phyloP scores from a whole-genome alignment of 805 yeast species.

The Nakazawaea sp. region DNA sequence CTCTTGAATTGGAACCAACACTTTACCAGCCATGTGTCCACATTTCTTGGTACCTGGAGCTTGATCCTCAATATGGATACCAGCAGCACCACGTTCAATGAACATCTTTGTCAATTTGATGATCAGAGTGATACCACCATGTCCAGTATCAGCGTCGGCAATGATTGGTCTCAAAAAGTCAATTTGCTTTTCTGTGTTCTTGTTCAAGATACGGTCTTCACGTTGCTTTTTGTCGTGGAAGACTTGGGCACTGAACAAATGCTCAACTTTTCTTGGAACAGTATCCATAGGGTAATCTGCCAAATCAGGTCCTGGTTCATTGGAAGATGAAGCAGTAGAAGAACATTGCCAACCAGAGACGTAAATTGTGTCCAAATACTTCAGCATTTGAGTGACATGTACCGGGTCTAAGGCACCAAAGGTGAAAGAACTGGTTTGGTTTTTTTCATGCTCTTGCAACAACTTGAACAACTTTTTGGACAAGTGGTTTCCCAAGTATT shows the following conservation, averaged over 20 bases:
- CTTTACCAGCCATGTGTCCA: conserved; percentile 99
- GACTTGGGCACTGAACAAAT: conserved; percentile 90
- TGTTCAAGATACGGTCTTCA: conserved; percentile 66
- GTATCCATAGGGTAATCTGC: conserved; percentile 99
- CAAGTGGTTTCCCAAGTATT: conserved; percentile 72
- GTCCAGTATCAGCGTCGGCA: conserved; percentile 99
- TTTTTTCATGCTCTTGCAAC: conserved; percentile 62
- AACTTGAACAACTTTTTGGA: conserved; percentile 75
- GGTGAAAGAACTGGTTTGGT: conserved; percentile 76
- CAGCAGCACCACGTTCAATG: conserved; percentile 98
- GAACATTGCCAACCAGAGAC: conserved; percentile 99
- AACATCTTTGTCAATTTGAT: conserved; percentile 93
- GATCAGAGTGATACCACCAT: conserved; percentile 96
- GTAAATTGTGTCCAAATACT: conserved; percentile 85
- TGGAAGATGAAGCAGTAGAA: conserved; percentile 94
- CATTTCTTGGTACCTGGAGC: conserved; percentile 98
- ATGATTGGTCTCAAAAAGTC: conserved; percentile 92
- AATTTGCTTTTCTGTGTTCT: conserved; percentile 57
- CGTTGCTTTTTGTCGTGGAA: conserved; percentile 97
- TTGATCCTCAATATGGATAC: conserved; percentile 97
- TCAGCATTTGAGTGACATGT: conserved; percentile 95
- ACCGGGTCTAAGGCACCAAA: conserved; percentile 96
- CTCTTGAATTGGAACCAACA: conserved; percentile 94
- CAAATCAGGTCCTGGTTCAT: conserved; percentile 96
- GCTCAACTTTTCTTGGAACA: conserved; percentile 97